A percentile compares a stretch with the other conserved stretches of the same genome.
Conservation (phyloP, 352 stramenopile species). For the Phytophthora megakarya region DNA sequence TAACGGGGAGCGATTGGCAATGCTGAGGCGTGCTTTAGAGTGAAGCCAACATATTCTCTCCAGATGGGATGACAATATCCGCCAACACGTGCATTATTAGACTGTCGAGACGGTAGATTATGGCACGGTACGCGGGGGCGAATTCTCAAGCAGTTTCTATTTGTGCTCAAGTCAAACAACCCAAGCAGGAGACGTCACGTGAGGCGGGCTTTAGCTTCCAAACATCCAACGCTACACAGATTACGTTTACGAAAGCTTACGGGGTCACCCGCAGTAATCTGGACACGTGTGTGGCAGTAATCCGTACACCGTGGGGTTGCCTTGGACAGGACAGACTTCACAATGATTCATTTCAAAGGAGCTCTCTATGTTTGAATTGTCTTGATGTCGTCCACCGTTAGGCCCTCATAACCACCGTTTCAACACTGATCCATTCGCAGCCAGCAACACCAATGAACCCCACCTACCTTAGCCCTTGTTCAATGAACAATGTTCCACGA, state of each 20-base stretch:
- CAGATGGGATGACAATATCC: constrained; percentile 9
- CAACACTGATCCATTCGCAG: no score
- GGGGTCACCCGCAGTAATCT: no score
- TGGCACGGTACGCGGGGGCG: background rate
- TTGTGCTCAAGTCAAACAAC: no score
- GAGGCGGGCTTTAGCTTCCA: background rate
- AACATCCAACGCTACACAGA: background rate
- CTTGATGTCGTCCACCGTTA: background rate
- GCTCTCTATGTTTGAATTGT: background rate
- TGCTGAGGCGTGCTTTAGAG: background rate
- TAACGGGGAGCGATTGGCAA: constrained; percentile 9
- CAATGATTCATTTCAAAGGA: no score
- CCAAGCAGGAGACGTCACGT: no score
- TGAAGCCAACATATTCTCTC: background rate
- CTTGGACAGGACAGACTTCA: constrained; percentile 4
- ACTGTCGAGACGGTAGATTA: background rate
- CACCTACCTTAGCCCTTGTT: no score
- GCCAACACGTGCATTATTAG: background rate
- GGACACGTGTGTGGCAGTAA: background rate
- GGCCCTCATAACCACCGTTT: background rate
- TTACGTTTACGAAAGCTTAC: constrained; percentile 18
- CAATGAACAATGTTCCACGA: no score
- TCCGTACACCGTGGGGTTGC: background rate
- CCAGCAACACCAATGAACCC: no score
- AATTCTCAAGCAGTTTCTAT: background rate